Conservation (phyloP, 1,284 basidiomycete species). For the Fomitopsis pinicola region DNA sequence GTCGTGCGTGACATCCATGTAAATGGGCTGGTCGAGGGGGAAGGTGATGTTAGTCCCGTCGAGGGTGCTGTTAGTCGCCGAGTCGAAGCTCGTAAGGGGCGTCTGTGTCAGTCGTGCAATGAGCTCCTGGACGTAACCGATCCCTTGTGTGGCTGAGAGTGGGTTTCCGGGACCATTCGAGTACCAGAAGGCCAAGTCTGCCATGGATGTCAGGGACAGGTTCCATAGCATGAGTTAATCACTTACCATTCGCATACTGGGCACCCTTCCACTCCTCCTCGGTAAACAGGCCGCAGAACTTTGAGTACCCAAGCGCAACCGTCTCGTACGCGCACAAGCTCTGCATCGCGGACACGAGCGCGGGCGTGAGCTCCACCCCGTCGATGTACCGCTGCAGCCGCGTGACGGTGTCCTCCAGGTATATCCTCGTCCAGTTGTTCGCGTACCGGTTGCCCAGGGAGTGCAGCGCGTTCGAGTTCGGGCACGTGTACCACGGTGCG, state of each 20-base stretch:
- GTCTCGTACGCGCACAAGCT: constrained; percentile 62
- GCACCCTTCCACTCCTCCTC: constrained; percentile 64
- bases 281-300: constrained; percentile 55
- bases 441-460: constrained; percentile 26
- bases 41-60: constrained; percentile 50
- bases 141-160: constrained; percentile 51
- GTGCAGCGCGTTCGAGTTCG: constrained; percentile 34
- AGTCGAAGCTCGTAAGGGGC: constrained; percentile 45
- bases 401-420: constrained; percentile 46
- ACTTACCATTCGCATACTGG: constrained; percentile 44
- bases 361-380: constrained; percentile 46
- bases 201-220: neutral
- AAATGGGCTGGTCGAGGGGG: constrained; percentile 58
- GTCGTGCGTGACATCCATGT: constrained; percentile 53
- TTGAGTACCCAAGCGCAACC: constrained; percentile 57
- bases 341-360: constrained; percentile 45
- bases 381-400: constrained; percentile 42
- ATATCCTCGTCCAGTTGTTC: constrained; percentile 46
- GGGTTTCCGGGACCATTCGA: constrained; percentile 52
- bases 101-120: constrained; percentile 46
- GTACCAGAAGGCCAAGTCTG: constrained; percentile 46
- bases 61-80: constrained; percentile 53
- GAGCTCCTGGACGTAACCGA: constrained; percentile 60
- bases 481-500: constrained; percentile 43
- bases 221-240: neutral